Base-by-base conservation (phyloP, 345 rosid genomes). In the Laguncularia racemosa region DNA sequence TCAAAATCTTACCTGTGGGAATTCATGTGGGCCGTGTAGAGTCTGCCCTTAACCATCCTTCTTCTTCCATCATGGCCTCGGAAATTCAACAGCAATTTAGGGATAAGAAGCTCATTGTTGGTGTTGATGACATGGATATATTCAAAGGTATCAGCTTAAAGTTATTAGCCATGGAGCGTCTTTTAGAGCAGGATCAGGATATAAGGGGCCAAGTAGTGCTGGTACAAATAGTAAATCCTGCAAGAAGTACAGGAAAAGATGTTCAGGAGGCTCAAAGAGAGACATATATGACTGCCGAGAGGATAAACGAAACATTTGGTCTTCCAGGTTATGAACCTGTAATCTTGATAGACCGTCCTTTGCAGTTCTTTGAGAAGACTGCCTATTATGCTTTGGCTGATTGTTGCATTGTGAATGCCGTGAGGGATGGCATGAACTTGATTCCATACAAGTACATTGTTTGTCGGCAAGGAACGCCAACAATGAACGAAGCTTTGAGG, bases 41-140 rank as follows among this genome's bases (percentile, higher is more conserved):
- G 52, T 77, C 73, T 5, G 68, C 63, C 7, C 45, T 77, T 48
- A 61, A 67, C 66, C 73, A 70, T 15, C 69, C 73, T 2, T 61
- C 78, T 18, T 66, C 78, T 18, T 61, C 64, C 9, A 52, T 26
- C 46, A 77, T 65, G 57, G 71, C 73, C 46, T 55, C 59, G 20
- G 81, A 73, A 61, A 61, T 77, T 38, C 68, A 64, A 60, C 48
- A 68, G 44, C 71, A 65, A 65, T 77, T 73, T 20, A 16, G 45
- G 60, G 78, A 69, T 46, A 73, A 71, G 46, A 70, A 45, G 61
- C 44, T 77, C 51, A 59, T 77, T 20, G 53, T 77, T 47, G 82
- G 82, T 20, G 71, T 73, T 15, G 82, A 77, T 57, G 82, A 77
- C 64, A 73, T 71, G 82, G 82, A 77, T 59, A 68, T 77, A 44